These are phyloP conservation scores for Russula abietina DNA, from an alignment of 768 basidiomycete species.

Conservation along the genomic window DNA sequence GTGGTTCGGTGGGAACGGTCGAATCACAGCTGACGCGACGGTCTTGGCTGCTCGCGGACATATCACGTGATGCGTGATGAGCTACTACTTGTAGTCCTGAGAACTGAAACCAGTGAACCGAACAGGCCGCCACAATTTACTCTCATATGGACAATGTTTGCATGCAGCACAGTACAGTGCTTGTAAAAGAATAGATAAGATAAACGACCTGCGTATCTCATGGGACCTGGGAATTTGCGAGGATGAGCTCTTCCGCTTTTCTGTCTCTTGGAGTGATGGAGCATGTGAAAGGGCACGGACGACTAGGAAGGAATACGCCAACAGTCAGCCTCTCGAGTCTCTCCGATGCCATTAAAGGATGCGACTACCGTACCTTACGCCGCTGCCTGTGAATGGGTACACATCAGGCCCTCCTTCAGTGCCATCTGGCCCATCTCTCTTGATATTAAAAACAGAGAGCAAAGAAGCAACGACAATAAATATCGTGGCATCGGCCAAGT, in stretches of 20 bases:
- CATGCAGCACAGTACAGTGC: no score
- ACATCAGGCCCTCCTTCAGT: no score
- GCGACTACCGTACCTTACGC: not conserved
- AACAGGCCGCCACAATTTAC: no score
- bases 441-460: not conserved
- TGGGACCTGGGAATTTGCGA: not conserved
- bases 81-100: no score
- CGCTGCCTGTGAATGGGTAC: not conserved
- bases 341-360: not conserved
- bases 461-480: not conserved
- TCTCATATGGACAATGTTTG: no score
- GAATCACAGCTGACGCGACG: no score
- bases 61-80: no score
- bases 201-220: not conserved
- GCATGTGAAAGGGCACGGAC: not conserved
- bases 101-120: no score
- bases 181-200: no score
- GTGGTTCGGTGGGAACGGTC: no score
- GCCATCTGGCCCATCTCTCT: not conserved
- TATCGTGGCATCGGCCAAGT: not conserved
- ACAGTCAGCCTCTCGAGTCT: not conserved
- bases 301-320: not conserved
- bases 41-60: no score
- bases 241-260: not conserved
- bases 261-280: slow-evolving; percentile 1